These are phyloP conservation scores for Trematosphaeria pertusa DNA, from an alignment of 2,329 filamentous ascomycete genomes.

Conservation along the genomic window DNA sequence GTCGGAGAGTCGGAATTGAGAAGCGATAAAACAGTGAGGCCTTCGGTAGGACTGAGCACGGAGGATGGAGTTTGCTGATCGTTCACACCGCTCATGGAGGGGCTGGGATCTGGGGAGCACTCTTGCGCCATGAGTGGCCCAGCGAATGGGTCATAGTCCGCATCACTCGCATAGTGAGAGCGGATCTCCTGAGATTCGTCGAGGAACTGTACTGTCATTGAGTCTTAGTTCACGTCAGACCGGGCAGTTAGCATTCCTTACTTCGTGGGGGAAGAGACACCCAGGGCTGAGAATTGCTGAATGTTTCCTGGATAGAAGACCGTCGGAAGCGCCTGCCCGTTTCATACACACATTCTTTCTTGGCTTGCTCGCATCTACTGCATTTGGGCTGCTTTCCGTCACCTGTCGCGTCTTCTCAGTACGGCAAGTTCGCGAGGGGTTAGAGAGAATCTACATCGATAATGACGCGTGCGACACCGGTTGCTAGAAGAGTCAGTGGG, in stretches of 20 bases:
- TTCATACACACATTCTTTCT: constrained; percentile 44
- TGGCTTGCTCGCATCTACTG: constrained; percentile 39
- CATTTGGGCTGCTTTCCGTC: constrained; percentile 45
- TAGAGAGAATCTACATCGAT: constrained; percentile 36
- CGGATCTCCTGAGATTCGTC: constrained; percentile 45
- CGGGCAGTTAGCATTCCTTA: constrained; percentile 10
- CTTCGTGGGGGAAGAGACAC: constrained; percentile 44
- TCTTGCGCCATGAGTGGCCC: constrained; percentile 16
- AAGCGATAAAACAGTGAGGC: constrained; percentile 41
- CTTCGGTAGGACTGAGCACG: constrained; percentile 34
- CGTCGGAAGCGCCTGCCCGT: constrained; percentile 44
- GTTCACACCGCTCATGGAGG: constrained; percentile 19
- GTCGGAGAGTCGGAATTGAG: constrained; percentile 45
- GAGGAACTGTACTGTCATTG: constrained; percentile 42
- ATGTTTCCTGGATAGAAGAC: constrained; percentile 42
- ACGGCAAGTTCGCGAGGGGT: not conserved
- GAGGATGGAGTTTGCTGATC: constrained; percentile 24
- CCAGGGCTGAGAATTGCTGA: constrained; percentile 43
- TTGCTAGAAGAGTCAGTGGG: constrained; percentile 35
- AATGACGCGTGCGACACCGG: constrained; percentile 48
- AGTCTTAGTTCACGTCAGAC: constrained; percentile 14
- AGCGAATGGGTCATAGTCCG: constrained; percentile 20
- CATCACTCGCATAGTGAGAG: constrained; percentile 36
- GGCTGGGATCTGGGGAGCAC: constrained; percentile 20
- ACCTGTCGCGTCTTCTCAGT: constrained; percentile 33